These are phyloP conservation scores for Diaporthe eres DNA, from an alignment of 2,329 filamentous ascomycete species.

Conservation along the genomic window DNA sequence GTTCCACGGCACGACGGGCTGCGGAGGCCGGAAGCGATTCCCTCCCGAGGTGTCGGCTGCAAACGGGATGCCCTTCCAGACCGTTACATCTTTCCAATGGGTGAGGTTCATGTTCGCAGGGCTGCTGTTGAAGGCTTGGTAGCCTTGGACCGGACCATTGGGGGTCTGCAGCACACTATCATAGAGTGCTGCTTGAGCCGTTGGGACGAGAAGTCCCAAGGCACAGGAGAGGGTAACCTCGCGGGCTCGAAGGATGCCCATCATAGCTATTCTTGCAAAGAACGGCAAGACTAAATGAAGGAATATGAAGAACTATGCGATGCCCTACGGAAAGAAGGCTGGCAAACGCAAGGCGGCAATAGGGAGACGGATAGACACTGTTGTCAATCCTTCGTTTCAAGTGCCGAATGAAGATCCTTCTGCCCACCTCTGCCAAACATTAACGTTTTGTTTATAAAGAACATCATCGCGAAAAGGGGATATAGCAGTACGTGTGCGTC, in stretches of 20 bases:
- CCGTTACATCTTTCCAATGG: conserved; percentile 56
- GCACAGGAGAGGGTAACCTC: background rate
- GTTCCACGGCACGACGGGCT: conserved; percentile 48
- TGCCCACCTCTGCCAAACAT: background rate
- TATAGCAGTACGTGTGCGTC: background rate
- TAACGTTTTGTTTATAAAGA: background rate
- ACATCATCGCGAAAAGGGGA: background rate
- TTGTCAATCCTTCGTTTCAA: background rate
- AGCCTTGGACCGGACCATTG: conserved; percentile 44
- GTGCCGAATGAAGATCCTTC: background rate
- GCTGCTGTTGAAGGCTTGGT: conserved; percentile 43
- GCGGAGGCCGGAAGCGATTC: conserved; percentile 62
- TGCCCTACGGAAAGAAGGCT: background rate
- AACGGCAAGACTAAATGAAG: background rate
- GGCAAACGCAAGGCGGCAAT: background rate
- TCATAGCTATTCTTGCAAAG: background rate
- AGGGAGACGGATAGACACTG: background rate
- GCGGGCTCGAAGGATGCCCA: background rate
- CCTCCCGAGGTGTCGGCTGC: conserved; percentile 55
- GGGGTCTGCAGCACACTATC: conserved; percentile 42
- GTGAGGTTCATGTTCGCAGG: conserved; percentile 42
- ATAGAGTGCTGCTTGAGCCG: conserved; percentile 42
- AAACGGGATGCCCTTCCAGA: conserved; percentile 66
- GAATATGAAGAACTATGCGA: background rate
- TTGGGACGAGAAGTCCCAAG: conserved; percentile 26